phyloP scores from a whole-genome alignment of 768 basidiomycete species.

The Panaeolus papilionaceus region DNA sequence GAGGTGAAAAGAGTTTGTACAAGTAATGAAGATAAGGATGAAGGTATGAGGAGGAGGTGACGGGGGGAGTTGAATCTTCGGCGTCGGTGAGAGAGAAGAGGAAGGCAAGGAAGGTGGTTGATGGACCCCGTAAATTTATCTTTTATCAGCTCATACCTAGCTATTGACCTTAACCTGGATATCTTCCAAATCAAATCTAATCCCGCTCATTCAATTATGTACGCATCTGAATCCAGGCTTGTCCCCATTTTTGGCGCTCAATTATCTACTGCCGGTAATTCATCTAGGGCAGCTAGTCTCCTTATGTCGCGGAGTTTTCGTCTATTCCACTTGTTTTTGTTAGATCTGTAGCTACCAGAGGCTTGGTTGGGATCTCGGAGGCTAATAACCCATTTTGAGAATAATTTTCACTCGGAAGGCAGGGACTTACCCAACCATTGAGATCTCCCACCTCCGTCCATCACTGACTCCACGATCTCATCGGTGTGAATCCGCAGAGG shows the following conservation, averaged over 20 bases:
- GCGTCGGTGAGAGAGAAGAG: slow-evolving; percentile 11
- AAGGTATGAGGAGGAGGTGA: neutral
- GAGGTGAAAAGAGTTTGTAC: neutral
- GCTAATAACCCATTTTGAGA: slow-evolving; percentile 8
- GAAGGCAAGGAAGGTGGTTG: slow-evolving; percentile 7
- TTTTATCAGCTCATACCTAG: slow-evolving; percentile 11
- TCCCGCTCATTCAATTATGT: slow-evolving; percentile 12
- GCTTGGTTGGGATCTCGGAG: slow-evolving; percentile 8
- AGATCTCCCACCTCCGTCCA: slow-evolving; percentile 13
- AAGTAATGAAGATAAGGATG: neutral
- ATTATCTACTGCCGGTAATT: slow-evolving; percentile 3
- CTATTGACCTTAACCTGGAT: slow-evolving; percentile 13
- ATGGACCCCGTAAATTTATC: slow-evolving; percentile 14
- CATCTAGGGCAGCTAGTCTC: slow-evolving; percentile 10
- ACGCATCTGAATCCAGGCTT: neutral
- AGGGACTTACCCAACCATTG: slow-evolving; percentile 8
- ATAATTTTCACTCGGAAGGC: slow-evolving; percentile 8
- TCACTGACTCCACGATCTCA: slow-evolving; percentile 12
- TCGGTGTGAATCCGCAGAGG: neutral
- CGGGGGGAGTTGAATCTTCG: slow-evolving; percentile 8
- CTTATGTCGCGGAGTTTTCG: slow-evolving; percentile 14
- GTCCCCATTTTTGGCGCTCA: slow-evolving; percentile 15
- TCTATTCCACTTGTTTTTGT: slow-evolving; percentile 10
- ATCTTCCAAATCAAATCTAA: slow-evolving; percentile 10
- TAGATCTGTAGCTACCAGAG: slow-evolving; percentile 7